Evolutionary conservation across 495 filamentous ascomycete species (phyloP).

Genomic region (Glonium stellatum): DNA sequence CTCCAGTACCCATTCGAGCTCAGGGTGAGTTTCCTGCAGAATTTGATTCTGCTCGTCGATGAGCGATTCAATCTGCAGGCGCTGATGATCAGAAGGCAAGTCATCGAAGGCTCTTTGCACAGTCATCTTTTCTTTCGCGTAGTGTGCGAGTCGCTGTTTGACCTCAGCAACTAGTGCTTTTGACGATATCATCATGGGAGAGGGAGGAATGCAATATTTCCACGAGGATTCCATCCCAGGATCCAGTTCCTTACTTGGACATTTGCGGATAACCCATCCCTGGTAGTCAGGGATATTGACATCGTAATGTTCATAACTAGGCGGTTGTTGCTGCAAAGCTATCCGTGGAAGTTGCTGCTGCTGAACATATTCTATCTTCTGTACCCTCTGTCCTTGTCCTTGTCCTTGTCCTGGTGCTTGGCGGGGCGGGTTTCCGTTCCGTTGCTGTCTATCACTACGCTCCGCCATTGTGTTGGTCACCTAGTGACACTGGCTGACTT

Average conservation of each 20-base stretch:
- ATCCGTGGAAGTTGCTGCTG: background rate
- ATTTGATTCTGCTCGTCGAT: background rate
- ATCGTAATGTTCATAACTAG: background rate
- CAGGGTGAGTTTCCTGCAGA: background rate
- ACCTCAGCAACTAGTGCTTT: background rate
- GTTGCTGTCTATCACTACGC: background rate
- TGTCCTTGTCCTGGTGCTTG: background rate
- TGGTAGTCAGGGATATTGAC: background rate
- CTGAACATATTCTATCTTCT: background rate
- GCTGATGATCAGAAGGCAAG: background rate
- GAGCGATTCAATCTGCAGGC: slow-evolving; percentile 3
- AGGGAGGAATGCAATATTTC: background rate
- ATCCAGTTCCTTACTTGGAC: background rate
- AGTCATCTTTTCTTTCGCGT: background rate
- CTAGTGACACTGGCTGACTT: background rate
- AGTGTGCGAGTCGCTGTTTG: background rate
- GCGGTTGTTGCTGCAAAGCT: background rate
- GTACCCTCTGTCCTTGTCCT: background rate
- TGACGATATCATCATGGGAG: background rate
- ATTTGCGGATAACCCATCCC: slow-evolving; percentile 4
- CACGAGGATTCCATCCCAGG: background rate
- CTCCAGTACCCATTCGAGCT: slow-evolving; percentile 1
- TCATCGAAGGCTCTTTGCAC: background rate
- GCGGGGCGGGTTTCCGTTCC: background rate
- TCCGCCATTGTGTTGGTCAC: background rate